Base-by-base conservation (phyloP, 768 basidiomycete genomes). In the Candolleomyces eurysporus region DNA sequence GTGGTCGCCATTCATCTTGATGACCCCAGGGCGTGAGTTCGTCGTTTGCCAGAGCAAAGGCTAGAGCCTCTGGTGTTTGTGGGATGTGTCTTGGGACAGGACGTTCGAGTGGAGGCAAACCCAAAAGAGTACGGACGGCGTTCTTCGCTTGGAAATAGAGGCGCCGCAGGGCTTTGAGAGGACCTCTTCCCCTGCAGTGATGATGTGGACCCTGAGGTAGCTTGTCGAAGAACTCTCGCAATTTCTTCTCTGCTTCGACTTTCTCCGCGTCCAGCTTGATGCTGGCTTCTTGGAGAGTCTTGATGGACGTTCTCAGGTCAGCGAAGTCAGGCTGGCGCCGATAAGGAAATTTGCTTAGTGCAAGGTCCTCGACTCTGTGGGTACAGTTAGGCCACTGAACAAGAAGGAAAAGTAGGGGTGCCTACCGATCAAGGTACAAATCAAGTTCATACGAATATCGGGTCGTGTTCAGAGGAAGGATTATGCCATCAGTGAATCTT, bases 381-480 rank as follows among this genome's bases (percentile, higher is more conserved):
- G 22, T 16, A n/a, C 19, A 31, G 7, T 30, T 17, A 49, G 36
- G 36, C 2, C 36, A 36, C 36, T 8, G 5, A 6, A 36, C 36
- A 36, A 11, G 36, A 36, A 11, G 36, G 36, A 36, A 36, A 11
- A 36, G 5, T 1, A 36, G 5, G 36, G 36, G 11, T 36, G 36
- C 36, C 66, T 67, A 90, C 89, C 76, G 79, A 43, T 80, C 76
- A 13, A 89, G 78, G 65, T 91, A 91, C 8, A 79, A 73, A 48
- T 78, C 75, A n/a, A 92, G 76, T 68, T 91, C 88, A 16, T 83
- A 65, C 4, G 89, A 76, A 70, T 92, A 92, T 59, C 91, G 87
- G 0, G 90, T 91, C 19, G 89, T 89, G 68, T 92, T 92, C 53
- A 92, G 70, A 2, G 91, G 91, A 5, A 92, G 67, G 30, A 91